Evolutionary conservation across 1,139 yeast genomes (phyloP).

Genomic region (Geotrichum restrictum): DNA sequence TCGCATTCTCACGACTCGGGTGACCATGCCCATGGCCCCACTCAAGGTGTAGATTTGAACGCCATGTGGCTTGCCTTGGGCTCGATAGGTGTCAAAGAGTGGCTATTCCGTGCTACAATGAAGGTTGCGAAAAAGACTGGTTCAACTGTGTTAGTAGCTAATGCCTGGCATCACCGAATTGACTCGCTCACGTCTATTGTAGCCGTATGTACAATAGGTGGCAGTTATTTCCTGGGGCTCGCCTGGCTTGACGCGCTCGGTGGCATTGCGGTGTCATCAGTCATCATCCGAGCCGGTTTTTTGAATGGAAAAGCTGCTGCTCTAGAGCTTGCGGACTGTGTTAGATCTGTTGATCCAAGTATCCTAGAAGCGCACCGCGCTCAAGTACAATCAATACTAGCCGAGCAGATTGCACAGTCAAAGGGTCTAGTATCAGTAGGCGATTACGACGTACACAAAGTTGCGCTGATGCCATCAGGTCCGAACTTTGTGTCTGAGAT

Average conservation of each 20-base stretch:
- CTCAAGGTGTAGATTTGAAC: constrained; percentile 66
- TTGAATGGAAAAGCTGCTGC: constrained; percentile 66
- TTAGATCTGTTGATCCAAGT: constrained; percentile 24
- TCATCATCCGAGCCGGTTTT: constrained; percentile 82
- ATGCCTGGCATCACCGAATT: constrained; percentile 97
- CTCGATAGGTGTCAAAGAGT: constrained; percentile 78
- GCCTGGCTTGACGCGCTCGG: constrained; percentile 90
- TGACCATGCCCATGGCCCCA: constrained; percentile 40
- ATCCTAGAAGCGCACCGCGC: not conserved
- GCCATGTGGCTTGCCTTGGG: constrained; percentile 96
- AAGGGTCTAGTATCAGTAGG: constrained; percentile 23
- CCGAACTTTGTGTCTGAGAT: constrained; percentile 29
- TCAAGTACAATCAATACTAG: not conserved
- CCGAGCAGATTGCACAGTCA: constrained; percentile 4
- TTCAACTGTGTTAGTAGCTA: constrained; percentile 87
- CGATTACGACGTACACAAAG: constrained; percentile 30
- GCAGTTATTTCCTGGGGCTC: constrained; percentile 71
- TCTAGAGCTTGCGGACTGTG: constrained; percentile 67
- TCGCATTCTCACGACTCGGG: constrained; percentile 12
- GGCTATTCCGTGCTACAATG: constrained; percentile 78
- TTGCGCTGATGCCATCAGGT: constrained; percentile 33
- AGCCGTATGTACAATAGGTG: constrained; percentile 80
- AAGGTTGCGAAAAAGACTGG: constrained; percentile 70
- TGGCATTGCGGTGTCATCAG: constrained; percentile 74
- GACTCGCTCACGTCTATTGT: constrained; percentile 90